Base-by-base conservation (phyloP, 2,329 filamentous ascomycete genomes). In the Ceratocystis albifundus region DNA sequence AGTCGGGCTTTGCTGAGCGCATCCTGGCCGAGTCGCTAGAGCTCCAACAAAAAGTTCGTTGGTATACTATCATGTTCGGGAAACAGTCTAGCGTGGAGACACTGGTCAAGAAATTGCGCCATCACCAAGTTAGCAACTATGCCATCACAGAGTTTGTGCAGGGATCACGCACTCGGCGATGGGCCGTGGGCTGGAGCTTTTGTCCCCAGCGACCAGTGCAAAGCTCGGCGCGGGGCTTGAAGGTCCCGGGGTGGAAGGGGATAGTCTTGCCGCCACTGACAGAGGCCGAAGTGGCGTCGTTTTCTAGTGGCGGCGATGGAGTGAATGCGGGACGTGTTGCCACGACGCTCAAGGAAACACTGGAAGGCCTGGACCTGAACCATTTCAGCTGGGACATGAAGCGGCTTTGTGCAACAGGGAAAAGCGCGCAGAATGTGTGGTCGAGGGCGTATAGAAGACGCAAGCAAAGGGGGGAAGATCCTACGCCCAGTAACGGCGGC, bases 51-150 rank as follows among this genome's bases (percentile, higher is more conserved):
- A 79, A 80, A 8, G 84, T 96, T 0, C 82, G 84, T 68, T 99
- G 94, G 94, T 97, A 94, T 74, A 94, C 88, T 0, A 86, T 86
- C 65, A 95, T 97, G 90, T 79, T 97, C 0, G 92, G 93, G 0
- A 95, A 95, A 71, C 78, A 89, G 36, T 80, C 82, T 0, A 92
- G 87, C 70, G 78, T 89, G 2, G 79, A 88, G 0, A 77, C 79
- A 0, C 75, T 87, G 0, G 76, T 96, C 0, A 79, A 85, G 4
- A 79, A 80, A 64, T 78, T 88, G 3, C 81, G 82, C 17, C 76
- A 80, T 1, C 73, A 80, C 8, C 78, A 77, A 0, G 81, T 95
- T 46, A 78, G 79, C 46, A 99, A 97, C 73, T 96, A 86, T 71
- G 92, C 90, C 0, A 84, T 96, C 0, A 88, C 88, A 0, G 85